Conservation (phyloP, 2,329 filamentous ascomycete genomes). For the Penicillium sp. region DNA sequence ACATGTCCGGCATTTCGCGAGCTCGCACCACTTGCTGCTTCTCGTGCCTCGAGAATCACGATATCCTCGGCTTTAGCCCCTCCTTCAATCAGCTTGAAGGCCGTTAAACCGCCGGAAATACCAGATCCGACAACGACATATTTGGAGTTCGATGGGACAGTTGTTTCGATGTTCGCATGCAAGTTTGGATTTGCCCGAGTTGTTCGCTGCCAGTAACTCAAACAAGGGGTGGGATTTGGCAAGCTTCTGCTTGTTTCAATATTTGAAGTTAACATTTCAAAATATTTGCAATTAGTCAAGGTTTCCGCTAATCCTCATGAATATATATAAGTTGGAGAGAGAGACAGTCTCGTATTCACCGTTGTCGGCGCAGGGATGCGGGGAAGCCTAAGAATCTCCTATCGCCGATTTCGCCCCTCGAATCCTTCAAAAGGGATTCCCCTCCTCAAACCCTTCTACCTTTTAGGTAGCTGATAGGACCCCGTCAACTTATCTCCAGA, state of each 20-base stretch:
- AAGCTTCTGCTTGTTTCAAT: conserved; percentile 20
- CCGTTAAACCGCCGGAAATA: conserved; percentile 19
- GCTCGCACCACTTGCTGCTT: conserved; percentile 26
- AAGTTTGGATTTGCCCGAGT: conserved; percentile 22
- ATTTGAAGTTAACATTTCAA: background rate
- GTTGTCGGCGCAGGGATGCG: background rate
- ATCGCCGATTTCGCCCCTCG: background rate
- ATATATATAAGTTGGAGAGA: background rate
- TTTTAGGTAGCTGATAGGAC: background rate
- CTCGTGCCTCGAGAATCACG: conserved; percentile 24
- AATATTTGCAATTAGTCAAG: background rate
- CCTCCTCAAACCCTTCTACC: background rate
- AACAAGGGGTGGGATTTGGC: conserved; percentile 29
- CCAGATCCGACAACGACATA: conserved; percentile 25
- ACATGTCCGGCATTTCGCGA: conserved; percentile 27
- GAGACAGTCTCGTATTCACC: background rate
- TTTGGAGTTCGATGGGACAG: conserved; percentile 8
- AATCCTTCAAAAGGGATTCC: background rate
- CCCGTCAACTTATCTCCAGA: background rate
- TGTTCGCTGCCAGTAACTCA: conserved; percentile 38
- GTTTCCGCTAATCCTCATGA: background rate
- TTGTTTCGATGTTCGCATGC: conserved; percentile 7
- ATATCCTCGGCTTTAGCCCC: conserved; percentile 19
- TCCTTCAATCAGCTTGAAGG: conserved; percentile 21
- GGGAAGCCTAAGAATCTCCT: background rate